phyloP scores from a whole-genome alignment of 371 early-diverging fungal species.

The Syncephalis plumigaleata region DNA sequence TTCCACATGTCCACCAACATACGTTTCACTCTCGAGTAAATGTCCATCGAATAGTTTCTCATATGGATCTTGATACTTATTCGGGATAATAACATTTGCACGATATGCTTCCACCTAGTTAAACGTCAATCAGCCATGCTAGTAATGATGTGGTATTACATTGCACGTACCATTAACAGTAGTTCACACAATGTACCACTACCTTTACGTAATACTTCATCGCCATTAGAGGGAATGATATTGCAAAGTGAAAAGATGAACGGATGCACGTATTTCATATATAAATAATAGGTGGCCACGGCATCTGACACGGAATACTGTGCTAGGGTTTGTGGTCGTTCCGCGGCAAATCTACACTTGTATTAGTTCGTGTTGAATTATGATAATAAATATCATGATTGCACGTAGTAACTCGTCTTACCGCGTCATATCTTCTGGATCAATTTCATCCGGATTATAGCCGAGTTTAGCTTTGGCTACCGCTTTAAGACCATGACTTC shows the following conservation, averaged over 20 bases:
- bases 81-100: constrained; percentile 90
- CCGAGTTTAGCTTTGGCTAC: constrained; percentile 96
- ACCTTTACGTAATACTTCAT: constrained; percentile 94
- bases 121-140: constrained; percentile 1
- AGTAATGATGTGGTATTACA: neutral
- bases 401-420: too few species aligned
- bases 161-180: constrained; percentile 86
- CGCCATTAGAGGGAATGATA: constrained; percentile 94
- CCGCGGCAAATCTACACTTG: constrained; percentile 47
- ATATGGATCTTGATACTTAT: constrained; percentile 69
- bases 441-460: constrained; percentile 97
- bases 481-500: constrained; percentile 93
- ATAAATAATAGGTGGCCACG: constrained; percentile 98
- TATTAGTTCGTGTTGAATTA: too few species aligned
- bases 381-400: too few species aligned
- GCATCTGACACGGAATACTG: constrained; percentile 99
- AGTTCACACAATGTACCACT: constrained; percentile 98
- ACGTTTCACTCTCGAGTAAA: constrained; percentile 88
- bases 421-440: constrained; percentile 98
- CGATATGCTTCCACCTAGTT: constrained; percentile 74
- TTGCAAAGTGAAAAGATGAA: constrained; percentile 99
- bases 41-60: constrained; percentile 81
- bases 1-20: constrained; percentile 99
- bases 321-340: constrained; percentile 92
- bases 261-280: constrained; percentile 99